Evolutionary conservation across 257 asterid genomes (phyloP).

Genomic region (Coffea canephora): DNA sequence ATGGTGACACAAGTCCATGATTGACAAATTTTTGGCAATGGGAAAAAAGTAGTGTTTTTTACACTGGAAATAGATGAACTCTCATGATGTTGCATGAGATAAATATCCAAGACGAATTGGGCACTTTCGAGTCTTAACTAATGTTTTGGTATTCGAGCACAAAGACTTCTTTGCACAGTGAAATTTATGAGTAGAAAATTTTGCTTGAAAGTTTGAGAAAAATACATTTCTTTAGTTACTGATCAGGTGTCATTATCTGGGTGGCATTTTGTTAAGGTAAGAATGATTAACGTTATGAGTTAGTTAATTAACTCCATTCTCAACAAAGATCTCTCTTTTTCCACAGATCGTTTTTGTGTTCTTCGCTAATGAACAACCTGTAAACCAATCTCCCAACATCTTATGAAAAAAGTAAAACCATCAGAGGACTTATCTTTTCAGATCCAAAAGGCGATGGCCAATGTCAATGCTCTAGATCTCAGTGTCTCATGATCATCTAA

Average conservation of each 20-base stretch:
- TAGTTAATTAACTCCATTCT: constrained; percentile 5
- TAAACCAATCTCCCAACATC: constrained; percentile 41
- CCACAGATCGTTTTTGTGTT: constrained; percentile 14
- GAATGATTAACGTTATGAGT: constrained; percentile 3
- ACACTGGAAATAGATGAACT: neutral
- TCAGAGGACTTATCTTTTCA: constrained; percentile 31
- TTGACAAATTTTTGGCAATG: constrained; percentile 25
- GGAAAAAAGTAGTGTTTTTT: neutral
- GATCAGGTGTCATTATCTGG: neutral
- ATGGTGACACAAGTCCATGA: constrained; percentile 32
- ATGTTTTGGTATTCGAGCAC: no score
- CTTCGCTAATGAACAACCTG: constrained; percentile 35
- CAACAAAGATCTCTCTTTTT: constrained; percentile 19
- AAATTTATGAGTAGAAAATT: neutral
- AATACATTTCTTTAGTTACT: neutral
- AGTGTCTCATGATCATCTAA: constrained; percentile 51
- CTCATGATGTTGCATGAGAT: neutral
- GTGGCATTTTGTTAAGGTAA: neutral
- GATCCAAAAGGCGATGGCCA: constrained; percentile 36
- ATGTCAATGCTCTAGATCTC: constrained; percentile 62
- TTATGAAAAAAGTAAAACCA: constrained; percentile 31
- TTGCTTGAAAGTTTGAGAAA: neutral
- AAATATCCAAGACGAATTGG: neutral
- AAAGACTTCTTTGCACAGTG: no score
- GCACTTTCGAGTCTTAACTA: neutral